Conservation (phyloP, 2,329 filamentous ascomycete species). For the Helicocarpus griseus region DNA sequence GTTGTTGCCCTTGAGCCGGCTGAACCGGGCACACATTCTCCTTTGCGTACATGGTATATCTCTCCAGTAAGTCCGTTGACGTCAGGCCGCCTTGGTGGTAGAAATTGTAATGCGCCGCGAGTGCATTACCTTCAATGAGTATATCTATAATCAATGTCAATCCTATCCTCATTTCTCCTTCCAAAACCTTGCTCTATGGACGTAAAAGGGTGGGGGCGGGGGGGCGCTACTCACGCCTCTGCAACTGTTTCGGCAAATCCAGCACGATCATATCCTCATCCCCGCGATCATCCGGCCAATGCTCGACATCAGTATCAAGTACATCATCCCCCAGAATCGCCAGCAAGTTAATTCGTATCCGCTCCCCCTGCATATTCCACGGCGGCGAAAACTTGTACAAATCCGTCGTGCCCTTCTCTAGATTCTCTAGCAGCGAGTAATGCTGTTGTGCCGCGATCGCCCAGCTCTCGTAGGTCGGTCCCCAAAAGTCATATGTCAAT, state of each 20-base stretch:
- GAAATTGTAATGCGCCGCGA: constrained; percentile 1
- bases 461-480: constrained; percentile 41
- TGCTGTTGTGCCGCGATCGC: constrained; percentile 39
- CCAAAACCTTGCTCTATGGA: constrained; percentile 31
- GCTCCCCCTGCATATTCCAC: constrained; percentile 28
- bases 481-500: constrained; percentile 38
- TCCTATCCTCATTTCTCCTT: background rate
- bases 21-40: constrained; percentile 43
- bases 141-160: background rate
- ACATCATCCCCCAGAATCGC: constrained; percentile 46
- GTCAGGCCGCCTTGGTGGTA: background rate
- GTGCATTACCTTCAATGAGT: background rate
- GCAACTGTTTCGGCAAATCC: background rate
- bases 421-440: constrained; percentile 40
- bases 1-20: background rate
- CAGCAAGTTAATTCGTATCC: constrained; percentile 46
- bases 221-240: background rate
- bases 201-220: background rate
- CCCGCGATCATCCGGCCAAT: constrained; percentile 12
- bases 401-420: constrained; percentile 37
- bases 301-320: constrained; percentile 26
- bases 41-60: constrained; percentile 45
- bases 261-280: constrained; percentile 2
- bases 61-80: constrained; percentile 43
- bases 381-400: constrained; percentile 26